Conservation (phyloP, 768 basidiomycete species). For the Mycena sanguinolenta region DNA sequence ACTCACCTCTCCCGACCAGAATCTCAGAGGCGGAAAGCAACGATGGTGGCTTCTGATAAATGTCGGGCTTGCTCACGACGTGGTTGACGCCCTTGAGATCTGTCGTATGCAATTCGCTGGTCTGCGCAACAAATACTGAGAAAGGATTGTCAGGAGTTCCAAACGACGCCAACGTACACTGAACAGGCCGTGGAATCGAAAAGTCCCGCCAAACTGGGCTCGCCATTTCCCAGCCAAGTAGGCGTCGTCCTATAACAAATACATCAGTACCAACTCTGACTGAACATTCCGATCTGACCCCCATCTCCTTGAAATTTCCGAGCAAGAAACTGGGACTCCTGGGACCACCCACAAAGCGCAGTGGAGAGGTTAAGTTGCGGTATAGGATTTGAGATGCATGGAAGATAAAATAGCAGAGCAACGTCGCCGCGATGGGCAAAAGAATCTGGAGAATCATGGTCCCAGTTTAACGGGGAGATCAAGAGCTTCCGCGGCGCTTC, state of each 20-base stretch:
- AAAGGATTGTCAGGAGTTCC: not conserved
- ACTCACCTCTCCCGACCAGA: constrained; percentile 10
- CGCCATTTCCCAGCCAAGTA: constrained; percentile 16
- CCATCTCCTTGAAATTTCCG: constrained; percentile 33
- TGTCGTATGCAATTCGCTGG: constrained; percentile 53
- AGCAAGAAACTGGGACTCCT: constrained; percentile 2
- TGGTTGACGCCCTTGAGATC: constrained; percentile 64
- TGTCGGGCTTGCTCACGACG: constrained; percentile 40
- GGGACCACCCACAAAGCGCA: constrained; percentile 11
- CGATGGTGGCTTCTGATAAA: constrained; percentile 3
- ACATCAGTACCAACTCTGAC: not conserved
- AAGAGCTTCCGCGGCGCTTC: too few species aligned
- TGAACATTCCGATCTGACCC: not conserved
- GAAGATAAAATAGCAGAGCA: constrained; percentile 6
- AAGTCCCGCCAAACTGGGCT: constrained; percentile 5
- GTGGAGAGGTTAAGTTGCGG: constrained; percentile 12
- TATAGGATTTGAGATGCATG: constrained; percentile 18
- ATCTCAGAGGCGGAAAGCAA: not conserved
- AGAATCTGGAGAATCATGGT: constrained; percentile 8
- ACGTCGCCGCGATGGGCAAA: constrained; percentile 10
- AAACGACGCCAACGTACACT: constrained; percentile 1
- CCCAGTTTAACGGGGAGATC: too few species aligned
- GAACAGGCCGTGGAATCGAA: constrained; percentile 18
- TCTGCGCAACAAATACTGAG: constrained; percentile 34
- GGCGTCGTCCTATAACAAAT: not conserved